Base-by-base conservation (phyloP, 192 early-diverging fungal genomes). In the Umbelopsis ramanniana region DNA sequence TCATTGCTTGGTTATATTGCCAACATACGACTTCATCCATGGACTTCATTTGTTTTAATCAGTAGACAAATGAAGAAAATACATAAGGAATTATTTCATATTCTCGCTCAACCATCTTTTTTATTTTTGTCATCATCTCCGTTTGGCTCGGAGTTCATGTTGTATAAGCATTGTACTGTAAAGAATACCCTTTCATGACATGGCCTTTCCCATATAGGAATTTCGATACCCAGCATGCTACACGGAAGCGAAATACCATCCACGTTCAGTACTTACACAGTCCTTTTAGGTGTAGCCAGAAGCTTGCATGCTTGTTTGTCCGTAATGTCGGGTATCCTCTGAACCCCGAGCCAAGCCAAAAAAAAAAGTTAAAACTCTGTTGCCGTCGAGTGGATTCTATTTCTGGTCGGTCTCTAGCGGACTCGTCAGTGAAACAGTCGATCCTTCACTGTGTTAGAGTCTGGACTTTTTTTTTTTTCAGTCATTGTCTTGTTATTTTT, bases 401-500 rank as follows among this genome's bases (percentile, higher is more conserved):
- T 63, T 63, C 26, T 35, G 33, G 23, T 24, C 24, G 54, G 29
- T 26, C 4, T 12, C 24, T 14, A 57, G 21, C 54, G 54, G 57
- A 63, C 57, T 35, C 29, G 8, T n/a, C 33, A n/a, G 26, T 63
- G 57, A 37, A 63, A 63, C 57, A 63, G 57, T 63, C 33, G 57
- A 63, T 63, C 57, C 23, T 37, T 63, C 33, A 26, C 26, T 63
- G 26, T 37, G 57, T 35, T 63, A 15, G 57, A 63, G 57, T 63
- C 57, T 63, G 57, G 57, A 63, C 57, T 63, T 35, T 17, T 63
- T 35, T 35, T 63, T 63, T 37, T 63, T 4, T 37, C 3, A 37
- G 12, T 63, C 53, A 55, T 55, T 63, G 57, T 63, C 14, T n/a
- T 43, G 40, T 12, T 12, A 43, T 43, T 19, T 52, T 52, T 29